Evolutionary conservation across 2,329 filamentous ascomycete genomes (phyloP).

Genomic region (Ophiostoma sp.): DNA sequence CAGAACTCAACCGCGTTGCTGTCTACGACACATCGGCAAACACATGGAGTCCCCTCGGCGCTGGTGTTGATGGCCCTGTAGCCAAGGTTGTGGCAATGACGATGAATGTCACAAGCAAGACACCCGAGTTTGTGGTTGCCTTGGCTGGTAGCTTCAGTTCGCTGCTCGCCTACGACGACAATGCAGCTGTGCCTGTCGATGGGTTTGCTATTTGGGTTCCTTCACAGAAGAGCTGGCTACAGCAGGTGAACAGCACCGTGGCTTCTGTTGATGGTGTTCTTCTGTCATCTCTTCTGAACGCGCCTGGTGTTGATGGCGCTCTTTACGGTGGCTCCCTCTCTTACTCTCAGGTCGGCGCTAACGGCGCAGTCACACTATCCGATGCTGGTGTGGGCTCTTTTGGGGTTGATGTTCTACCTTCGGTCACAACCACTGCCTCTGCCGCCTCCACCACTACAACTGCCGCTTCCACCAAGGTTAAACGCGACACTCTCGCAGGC

Average conservation of each 20-base stretch:
- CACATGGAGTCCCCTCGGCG: conserved; percentile 73
- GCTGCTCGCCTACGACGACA: conserved; percentile 62
- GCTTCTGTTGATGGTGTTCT: conserved; percentile 68
- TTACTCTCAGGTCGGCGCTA: conserved; percentile 67
- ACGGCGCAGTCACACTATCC: conserved; percentile 64
- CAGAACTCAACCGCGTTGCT: conserved; percentile 70
- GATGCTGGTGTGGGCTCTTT: conserved; percentile 49
- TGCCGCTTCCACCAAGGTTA: conserved; percentile 37
- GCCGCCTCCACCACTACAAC: conserved; percentile 33
- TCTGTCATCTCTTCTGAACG: conserved; percentile 60
- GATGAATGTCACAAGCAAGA: conserved; percentile 67
- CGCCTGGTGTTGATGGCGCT: conserved; percentile 53
- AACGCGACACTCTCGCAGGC: conserved; percentile 42
- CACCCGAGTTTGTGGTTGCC: conserved; percentile 67
- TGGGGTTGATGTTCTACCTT: conserved; percentile 51
- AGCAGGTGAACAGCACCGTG: conserved; percentile 63
- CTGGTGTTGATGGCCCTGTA: conserved; percentile 78
- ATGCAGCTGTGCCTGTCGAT: conserved; percentile 55
- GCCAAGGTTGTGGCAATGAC: conserved; percentile 67
- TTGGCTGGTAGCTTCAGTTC: conserved; percentile 75
- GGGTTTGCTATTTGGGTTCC: conserved; percentile 93
- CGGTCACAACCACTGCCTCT: conserved; percentile 27
- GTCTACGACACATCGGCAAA: conserved; percentile 65
- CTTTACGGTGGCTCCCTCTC: conserved; percentile 80
- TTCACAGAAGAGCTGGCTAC: conserved; percentile 78